Percentiles rank a stretch among this genome's conserved stretches.
Conservation (phyloP, 192 early-diverging fungal species). For the Entrophospora sp. region DNA sequence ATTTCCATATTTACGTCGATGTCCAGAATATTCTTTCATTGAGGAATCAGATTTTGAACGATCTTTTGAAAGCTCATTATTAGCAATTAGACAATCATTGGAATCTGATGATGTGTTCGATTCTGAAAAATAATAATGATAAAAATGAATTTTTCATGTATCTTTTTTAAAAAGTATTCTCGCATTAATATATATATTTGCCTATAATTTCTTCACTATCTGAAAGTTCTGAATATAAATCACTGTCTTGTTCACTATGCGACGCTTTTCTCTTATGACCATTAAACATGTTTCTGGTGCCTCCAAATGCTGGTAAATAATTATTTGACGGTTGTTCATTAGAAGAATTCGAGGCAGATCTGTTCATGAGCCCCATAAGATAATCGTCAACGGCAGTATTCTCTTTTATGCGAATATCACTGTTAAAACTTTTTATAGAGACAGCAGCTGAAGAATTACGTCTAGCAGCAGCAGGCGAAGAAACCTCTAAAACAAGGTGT, state of each 20-base stretch:
- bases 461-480: neutral
- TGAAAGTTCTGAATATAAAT: neutral
- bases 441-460: conserved; percentile 9
- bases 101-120: conserved; percentile 2
- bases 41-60: neutral
- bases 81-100: neutral
- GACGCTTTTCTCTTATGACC: neutral
- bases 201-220: neutral
- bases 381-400: conserved; percentile 3
- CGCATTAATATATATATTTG: neutral
- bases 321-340: neutral
- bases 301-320: neutral
- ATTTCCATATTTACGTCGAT: conserved; percentile 19
- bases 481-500: conserved; percentile 5
- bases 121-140: neutral
- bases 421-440: conserved; percentile 16
- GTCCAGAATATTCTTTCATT: conserved; percentile 10
- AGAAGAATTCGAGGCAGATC: neutral
- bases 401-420: neutral
- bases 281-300: neutral
- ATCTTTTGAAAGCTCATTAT: neutral
- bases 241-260: neutral
- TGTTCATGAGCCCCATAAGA: conserved; percentile 1
- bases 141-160: too few species aligned
- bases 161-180: too few species aligned